Evolutionary conservation across 805 yeast species (phyloP).

Genomic region (Lipomyces orientalis): DNA sequence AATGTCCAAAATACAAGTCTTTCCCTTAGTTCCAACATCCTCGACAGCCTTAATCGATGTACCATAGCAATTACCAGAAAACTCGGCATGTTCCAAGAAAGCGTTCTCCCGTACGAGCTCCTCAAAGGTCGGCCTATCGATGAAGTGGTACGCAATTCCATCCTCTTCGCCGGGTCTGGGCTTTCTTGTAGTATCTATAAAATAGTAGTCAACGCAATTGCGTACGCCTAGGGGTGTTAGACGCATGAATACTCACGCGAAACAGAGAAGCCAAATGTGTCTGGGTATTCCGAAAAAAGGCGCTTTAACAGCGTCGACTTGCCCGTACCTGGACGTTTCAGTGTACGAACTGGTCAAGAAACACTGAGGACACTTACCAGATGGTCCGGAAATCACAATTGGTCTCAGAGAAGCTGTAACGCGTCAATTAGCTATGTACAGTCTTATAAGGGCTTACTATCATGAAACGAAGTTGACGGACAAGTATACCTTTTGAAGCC

Average conservation of each 20-base stretch:
- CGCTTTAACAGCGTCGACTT: conserved; percentile 91
- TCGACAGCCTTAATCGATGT: conserved; percentile 86
- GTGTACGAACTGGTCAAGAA: neutral
- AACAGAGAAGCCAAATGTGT: conserved; percentile 88
- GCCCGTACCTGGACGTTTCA: conserved; percentile 69
- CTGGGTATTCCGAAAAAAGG: conserved; percentile 88
- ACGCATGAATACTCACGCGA: conserved; percentile 55
- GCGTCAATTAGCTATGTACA: neutral
- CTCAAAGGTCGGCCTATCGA: conserved; percentile 79
- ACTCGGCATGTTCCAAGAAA: conserved; percentile 97
- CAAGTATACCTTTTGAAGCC: neutral
- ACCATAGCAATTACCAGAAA: conserved; percentile 97
- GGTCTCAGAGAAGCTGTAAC: conserved; percentile 52
- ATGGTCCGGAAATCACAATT: conserved; percentile 95
- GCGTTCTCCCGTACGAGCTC: conserved; percentile 70
- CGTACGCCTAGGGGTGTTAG: neutral
- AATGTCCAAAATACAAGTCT: conserved; percentile 89
- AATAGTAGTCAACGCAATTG: neutral
- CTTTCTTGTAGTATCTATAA: conserved; percentile 77
- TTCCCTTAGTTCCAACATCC: conserved; percentile 60
- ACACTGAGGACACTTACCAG: conserved; percentile 52
- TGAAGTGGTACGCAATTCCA: conserved; percentile 89
- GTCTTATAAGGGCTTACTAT: neutral
- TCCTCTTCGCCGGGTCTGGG: conserved; percentile 92
- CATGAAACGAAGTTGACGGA: neutral